Base-by-base conservation (phyloP, 1,139 yeast genomes). In the Kurtzmaniella quercitrusa region DNA sequence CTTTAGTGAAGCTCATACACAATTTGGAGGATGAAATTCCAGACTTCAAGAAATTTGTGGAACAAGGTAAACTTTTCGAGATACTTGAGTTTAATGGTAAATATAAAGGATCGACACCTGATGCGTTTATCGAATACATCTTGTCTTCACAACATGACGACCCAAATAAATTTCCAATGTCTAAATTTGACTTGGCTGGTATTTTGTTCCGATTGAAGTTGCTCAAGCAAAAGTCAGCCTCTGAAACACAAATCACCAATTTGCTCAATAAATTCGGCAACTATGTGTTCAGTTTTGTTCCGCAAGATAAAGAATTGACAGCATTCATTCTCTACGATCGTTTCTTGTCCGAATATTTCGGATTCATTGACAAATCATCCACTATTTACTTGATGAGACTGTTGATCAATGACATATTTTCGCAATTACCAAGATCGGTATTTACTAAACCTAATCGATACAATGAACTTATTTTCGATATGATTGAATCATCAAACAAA, bases 161-260 rank as follows among this genome's bases (percentile, higher is more conserved):
- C 21, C 38, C 38, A 4, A 51, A 52, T 19, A 66, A 70, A 42
- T 54, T 68, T 18, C 74, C 80, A 4, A 59, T 67, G 3, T 58
- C 73, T 8, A 70, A 71, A 36, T 50, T 75, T 38, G 87, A 82
- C 52, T 61, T 74, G 19, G 65, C 75, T 22, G 78, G 74, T 2
- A 54, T 76, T 1, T 44, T 78, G 1, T 57, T 59, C 38, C 66
- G 79, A 48, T 45, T 78, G 5, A 50, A 55, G 12, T 50, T 59
- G 2, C 44, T 72, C 5, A 42, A 68, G 2, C 35, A 51, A 0
- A 66, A 63, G 36, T 45, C 50, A 0, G 30, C 45, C 0, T 40
- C 36, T 9, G 48, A 47, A 2, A 50, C 49, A 17, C 41, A 55
- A 12, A 42, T 64, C 3, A 46, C 58, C 34, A 55, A 53, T 4